phyloP scores from a whole-genome alignment of 345 rosid species.

The Hibiscus trionum region DNA sequence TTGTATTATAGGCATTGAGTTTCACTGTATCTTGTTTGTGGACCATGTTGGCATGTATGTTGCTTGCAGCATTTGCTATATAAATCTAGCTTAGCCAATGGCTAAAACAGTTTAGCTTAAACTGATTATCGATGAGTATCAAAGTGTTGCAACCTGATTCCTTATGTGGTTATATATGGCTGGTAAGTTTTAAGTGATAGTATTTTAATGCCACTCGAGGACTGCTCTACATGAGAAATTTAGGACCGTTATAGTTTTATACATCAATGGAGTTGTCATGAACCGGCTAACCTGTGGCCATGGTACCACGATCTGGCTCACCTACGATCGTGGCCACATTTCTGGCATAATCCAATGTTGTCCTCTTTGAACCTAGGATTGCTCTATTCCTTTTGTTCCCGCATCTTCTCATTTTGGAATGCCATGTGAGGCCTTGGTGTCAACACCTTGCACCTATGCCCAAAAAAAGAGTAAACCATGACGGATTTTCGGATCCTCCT shows the following conservation, averaged over 20 bases:
- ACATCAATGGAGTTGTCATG: background rate
- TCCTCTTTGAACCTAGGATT: no score
- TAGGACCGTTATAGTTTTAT: background rate
- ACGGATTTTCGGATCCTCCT: no score
- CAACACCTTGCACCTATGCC: background rate
- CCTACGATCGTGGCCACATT: no score
- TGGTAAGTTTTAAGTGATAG: background rate
- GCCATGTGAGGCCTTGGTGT: background rate
- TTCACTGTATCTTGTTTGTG: background rate
- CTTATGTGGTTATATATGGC: background rate
- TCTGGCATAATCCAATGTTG: no score
- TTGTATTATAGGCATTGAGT: conserved; percentile 13
- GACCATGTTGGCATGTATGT: no score
- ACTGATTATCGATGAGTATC: background rate
- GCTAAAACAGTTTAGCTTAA: background rate
- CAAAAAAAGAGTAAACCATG: no score
- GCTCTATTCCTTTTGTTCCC: background rate
- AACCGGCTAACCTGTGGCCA: no score
- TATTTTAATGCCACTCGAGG: background rate
- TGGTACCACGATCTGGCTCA: no score
- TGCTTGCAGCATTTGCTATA: no score
- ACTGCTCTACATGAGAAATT: background rate
- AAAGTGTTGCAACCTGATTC: background rate
- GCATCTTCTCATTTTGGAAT: background rate
- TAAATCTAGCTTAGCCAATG: no score